Evolutionary conservation across 768 basidiomycete species (phyloP).

Genomic region (Leccinum uliginosum): DNA sequence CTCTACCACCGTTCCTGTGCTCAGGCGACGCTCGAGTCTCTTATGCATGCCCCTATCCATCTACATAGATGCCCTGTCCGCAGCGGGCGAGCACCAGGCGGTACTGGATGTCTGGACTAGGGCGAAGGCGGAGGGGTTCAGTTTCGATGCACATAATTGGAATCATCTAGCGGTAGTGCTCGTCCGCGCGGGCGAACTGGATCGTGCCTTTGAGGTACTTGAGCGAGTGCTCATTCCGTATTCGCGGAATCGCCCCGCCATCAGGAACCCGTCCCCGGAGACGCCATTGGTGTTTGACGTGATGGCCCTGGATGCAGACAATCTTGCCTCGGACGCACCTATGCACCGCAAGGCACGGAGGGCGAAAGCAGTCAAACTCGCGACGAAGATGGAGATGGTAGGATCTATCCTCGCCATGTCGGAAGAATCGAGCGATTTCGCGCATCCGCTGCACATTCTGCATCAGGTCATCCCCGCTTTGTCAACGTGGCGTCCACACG

Average conservation of each 20-base stretch:
- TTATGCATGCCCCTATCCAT: constrained; percentile 78
- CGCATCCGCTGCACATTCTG: constrained; percentile 55
- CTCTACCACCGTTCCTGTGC: neutral
- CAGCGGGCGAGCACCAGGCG: constrained; percentile 53
- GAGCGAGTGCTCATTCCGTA: constrained; percentile 72
- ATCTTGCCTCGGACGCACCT: constrained; percentile 27
- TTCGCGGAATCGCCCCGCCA: constrained; percentile 30
- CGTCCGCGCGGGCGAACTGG: constrained; percentile 74
- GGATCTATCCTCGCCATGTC: constrained; percentile 9
- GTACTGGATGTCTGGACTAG: constrained; percentile 66
- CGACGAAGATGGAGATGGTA: constrained; percentile 12
- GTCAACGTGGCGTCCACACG: constrained; percentile 65
- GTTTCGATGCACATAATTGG: constrained; percentile 89
- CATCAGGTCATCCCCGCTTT: constrained; percentile 61
- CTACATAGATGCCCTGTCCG: constrained; percentile 71
- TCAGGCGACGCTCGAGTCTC: constrained; percentile 43
- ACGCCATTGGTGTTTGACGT: constrained; percentile 40
- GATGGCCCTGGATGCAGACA: constrained; percentile 20
- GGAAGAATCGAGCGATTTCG: constrained; percentile 41
- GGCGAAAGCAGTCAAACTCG: constrained; percentile 17
- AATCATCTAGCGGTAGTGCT: constrained; percentile 77
- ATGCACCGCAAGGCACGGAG: constrained; percentile 27
- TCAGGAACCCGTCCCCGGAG: constrained; percentile 30
- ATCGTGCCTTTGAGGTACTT: constrained; percentile 77
- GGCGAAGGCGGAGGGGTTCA: constrained; percentile 59